Conservation (phyloP, 306 rosid genomes). For the Malus fusca region DNA sequence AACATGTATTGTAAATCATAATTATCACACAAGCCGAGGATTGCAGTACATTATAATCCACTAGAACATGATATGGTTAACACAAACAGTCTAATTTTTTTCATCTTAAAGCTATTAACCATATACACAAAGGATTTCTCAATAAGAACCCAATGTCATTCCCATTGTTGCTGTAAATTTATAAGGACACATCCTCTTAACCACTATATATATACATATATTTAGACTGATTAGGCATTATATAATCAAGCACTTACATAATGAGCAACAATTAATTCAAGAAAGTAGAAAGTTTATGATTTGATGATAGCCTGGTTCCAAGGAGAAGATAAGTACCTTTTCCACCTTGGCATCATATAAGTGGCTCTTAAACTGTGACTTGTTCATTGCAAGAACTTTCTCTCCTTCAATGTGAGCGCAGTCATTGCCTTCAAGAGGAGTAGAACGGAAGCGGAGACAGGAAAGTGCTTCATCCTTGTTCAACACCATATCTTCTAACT, state of each 20-base stretch:
- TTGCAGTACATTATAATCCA: background rate
- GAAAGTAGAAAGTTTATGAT: background rate
- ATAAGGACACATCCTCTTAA: background rate
- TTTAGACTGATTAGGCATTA: background rate
- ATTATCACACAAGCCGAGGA: background rate
- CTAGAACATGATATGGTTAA: background rate
- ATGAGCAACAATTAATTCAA: background rate
- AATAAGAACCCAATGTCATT: background rate
- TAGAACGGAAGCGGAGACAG: conserved; percentile 1
- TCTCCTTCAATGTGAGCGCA: conserved; percentile 18
- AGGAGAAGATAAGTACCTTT: conserved; percentile 5
- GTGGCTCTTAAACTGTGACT: conserved; percentile 7
- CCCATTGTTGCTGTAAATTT: background rate
- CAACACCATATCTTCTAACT: conserved; percentile 17
- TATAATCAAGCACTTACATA: background rate
- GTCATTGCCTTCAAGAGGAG: conserved; percentile 14
- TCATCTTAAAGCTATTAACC: background rate
- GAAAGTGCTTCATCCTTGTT: conserved; percentile 3
- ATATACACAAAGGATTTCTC: background rate
- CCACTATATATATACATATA: background rate
- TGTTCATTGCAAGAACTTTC: conserved; percentile 8
- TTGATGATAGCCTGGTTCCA: background rate
- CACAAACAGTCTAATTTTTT: background rate
- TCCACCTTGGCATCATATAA: conserved; percentile 18
- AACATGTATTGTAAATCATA: background rate